Evolutionary conservation across 176 grass and related monocot genomes (phyloP).

Genomic region (Olyra latifolia): DNA sequence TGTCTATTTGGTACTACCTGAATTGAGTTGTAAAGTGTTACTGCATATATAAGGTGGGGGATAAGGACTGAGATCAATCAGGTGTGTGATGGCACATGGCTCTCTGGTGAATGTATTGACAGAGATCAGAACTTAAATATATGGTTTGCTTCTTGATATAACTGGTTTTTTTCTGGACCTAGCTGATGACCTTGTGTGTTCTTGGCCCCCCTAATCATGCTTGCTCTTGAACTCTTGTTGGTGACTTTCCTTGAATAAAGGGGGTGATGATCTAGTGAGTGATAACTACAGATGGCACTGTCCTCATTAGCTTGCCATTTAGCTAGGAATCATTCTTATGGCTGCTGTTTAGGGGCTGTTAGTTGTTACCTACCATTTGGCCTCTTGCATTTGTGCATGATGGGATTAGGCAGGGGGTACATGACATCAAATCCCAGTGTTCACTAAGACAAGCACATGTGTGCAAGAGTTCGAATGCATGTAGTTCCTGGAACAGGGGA

Average conservation of each 20-base stretch:
- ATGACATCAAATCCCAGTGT: constrained; percentile 3
- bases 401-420: neutral
- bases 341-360: neutral
- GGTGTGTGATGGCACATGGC: constrained; percentile 24
- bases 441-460: neutral
- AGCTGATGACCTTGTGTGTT: constrained; percentile 7
- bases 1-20: constrained; percentile 37
- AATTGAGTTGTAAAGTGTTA: constrained; percentile 44
- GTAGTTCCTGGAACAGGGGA: neutral
- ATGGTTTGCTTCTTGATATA: constrained; percentile 36
- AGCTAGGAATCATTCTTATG: constrained; percentile 10
- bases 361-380: neutral
- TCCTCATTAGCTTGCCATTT: constrained; percentile 10
- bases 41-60: neutral
- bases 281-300: constrained; percentile 17
- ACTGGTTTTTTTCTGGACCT: constrained; percentile 28
- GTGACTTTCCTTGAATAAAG: constrained; percentile 39
- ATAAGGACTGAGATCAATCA: constrained; percentile 16
- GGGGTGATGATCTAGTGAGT: constrained; percentile 18
- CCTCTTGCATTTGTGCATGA: constrained; percentile 1
- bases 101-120: constrained; percentile 25
- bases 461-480: neutral
- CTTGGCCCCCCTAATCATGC: constrained; percentile 33
- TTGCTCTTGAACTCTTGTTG: constrained; percentile 46
- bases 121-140: constrained; percentile 36